These are phyloP conservation scores for Juglanconis sp. DNA, from an alignment of 2,329 filamentous ascomycete genomes.

Conservation along the genomic window DNA sequence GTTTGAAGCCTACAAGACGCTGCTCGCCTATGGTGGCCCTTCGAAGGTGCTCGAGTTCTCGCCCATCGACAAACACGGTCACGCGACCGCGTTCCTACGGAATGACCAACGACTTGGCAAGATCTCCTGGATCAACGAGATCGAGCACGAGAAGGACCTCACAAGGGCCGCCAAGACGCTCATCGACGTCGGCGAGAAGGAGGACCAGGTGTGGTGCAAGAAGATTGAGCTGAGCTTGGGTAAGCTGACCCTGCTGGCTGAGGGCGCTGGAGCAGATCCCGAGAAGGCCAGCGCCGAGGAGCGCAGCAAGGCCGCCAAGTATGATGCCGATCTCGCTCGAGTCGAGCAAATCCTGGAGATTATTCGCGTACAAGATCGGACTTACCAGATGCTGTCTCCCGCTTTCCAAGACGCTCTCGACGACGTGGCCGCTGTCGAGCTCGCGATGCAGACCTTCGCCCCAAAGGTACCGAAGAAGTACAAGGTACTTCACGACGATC, in stretches of 20 bases:
- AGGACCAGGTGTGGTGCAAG: conserved; percentile 85
- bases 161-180: conserved; percentile 69
- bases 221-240: conserved; percentile 88
- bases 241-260: conserved; percentile 74
- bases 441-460: conserved; percentile 69
- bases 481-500: conserved; percentile 65
- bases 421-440: conserved; percentile 69
- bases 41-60: conserved; percentile 69
- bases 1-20: conserved; percentile 74
- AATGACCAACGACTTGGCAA: conserved; percentile 69
- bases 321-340: conserved; percentile 41
- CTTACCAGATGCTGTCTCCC: conserved; percentile 69
- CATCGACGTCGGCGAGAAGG: conserved; percentile 65
- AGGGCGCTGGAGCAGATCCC: conserved; percentile 35
- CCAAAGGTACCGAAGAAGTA: conserved; percentile 54
- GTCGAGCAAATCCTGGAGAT: conserved; percentile 65
- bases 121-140: conserved; percentile 92
- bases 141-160: conserved; percentile 73
- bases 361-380: conserved; percentile 73
- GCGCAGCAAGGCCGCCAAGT: conserved; percentile 26
- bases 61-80: conserved; percentile 62
- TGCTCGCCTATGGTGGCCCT: conserved; percentile 66
- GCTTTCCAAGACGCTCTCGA: conserved; percentile 73
- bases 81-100: conserved; percentile 75
- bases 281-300: conserved; percentile 20